A percentile compares a stretch with the other conserved stretches of the same genome.
phyloP scores from a whole-genome alignment of 164 flowering plant species.

The Aristolochia californica region DNA sequence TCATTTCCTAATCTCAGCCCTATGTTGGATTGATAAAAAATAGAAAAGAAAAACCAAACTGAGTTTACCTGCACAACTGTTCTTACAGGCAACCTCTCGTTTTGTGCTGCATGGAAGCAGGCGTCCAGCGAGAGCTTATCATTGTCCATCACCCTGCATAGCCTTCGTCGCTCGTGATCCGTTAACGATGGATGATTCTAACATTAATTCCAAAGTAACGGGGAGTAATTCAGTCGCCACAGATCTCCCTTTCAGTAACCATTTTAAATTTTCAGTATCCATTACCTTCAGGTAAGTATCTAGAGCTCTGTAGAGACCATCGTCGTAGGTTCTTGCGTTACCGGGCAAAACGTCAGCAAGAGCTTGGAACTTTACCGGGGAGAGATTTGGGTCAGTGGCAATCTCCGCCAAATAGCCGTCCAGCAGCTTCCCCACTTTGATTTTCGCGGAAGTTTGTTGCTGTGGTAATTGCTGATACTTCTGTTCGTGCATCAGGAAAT shows the following conservation, averaged over 20 bases:
- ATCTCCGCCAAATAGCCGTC: slow-evolving; percentile 75
- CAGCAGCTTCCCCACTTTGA: slow-evolving; percentile 44
- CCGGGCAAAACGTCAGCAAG: slow-evolving; percentile 59
- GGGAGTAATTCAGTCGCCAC: neutral
- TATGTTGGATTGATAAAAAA: too few species aligned
- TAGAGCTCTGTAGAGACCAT: slow-evolving; percentile 84
- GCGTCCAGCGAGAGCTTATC: slow-evolving; percentile 78
- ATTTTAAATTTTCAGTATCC: neutral
- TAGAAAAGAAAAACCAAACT: too few species aligned
- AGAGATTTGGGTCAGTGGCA: slow-evolving; percentile 61
- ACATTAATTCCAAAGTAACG: too few species aligned
- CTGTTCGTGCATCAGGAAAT: slow-evolving; percentile 62
- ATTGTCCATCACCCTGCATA: slow-evolving; percentile 67
- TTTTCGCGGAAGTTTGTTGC: slow-evolving; percentile 23
- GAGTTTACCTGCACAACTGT: slow-evolving; percentile 64
- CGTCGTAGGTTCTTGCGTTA: slow-evolving; percentile 54
- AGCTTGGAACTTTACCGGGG: slow-evolving; percentile 52
- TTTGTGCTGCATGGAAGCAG: slow-evolving; percentile 83
- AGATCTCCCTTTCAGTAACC: neutral
- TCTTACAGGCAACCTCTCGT: slow-evolving; percentile 76
- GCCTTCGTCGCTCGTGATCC: slow-evolving; percentile 61
- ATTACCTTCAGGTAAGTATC: slow-evolving; percentile 80
- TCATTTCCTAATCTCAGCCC: too few species aligned
- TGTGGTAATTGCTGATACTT: slow-evolving; percentile 19
- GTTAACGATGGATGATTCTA: slow-evolving; percentile 63